Percentiles rank a stretch among this genome's conserved stretches.
Evolutionary conservation across 2,329 filamentous ascomycete species (phyloP).

Genomic region (Colletotrichum sp.): DNA sequence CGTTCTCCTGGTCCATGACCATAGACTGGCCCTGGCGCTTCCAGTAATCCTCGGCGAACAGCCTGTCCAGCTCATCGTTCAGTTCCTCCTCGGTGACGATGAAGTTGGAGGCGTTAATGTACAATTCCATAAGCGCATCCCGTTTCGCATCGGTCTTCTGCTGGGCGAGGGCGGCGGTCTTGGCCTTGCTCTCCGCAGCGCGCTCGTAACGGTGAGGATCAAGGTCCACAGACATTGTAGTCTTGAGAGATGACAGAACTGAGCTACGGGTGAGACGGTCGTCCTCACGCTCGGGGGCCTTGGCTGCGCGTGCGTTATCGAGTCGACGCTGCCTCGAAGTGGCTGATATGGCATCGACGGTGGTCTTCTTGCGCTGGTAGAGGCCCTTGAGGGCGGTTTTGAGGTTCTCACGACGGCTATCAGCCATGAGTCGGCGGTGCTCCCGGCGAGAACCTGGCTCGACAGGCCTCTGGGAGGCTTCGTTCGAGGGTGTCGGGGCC

Average conservation of each 20-base stretch:
- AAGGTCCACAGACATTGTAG: slow-evolving; percentile 55
- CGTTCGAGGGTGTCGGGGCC: slow-evolving; percentile 58
- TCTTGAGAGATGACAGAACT: slow-evolving; percentile 56
- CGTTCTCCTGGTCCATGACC: slow-evolving; percentile 42
- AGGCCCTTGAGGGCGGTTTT: slow-evolving; percentile 73
- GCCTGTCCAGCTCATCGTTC: slow-evolving; percentile 71
- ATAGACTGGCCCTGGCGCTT: slow-evolving; percentile 41
- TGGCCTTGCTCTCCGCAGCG: slow-evolving; percentile 45
- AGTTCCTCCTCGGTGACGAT: slow-evolving; percentile 85
- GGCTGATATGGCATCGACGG: slow-evolving; percentile 47
- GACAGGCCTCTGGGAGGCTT: slow-evolving; percentile 36
- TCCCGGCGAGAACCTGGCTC: slow-evolving; percentile 41
- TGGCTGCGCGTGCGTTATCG: slow-evolving; percentile 51
- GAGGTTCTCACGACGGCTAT: slow-evolving; percentile 73
- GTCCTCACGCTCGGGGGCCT: slow-evolving; percentile 74
- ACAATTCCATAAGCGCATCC: slow-evolving; percentile 82
- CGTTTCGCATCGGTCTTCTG: slow-evolving; percentile 65
- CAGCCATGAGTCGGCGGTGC: slow-evolving; percentile 79
- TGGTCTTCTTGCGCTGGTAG: slow-evolving; percentile 64
- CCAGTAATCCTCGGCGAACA: slow-evolving; percentile 73
- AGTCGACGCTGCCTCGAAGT: slow-evolving; percentile 46
- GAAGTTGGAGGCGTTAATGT: slow-evolving; percentile 86
- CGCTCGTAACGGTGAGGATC: slow-evolving; percentile 68
- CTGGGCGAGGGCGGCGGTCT: slow-evolving; percentile 47
- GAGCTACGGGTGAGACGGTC: slow-evolving; percentile 77